These are phyloP conservation scores for Mycena haematopus DNA, from an alignment of 768 basidiomycete genomes.

Conservation along the genomic window DNA sequence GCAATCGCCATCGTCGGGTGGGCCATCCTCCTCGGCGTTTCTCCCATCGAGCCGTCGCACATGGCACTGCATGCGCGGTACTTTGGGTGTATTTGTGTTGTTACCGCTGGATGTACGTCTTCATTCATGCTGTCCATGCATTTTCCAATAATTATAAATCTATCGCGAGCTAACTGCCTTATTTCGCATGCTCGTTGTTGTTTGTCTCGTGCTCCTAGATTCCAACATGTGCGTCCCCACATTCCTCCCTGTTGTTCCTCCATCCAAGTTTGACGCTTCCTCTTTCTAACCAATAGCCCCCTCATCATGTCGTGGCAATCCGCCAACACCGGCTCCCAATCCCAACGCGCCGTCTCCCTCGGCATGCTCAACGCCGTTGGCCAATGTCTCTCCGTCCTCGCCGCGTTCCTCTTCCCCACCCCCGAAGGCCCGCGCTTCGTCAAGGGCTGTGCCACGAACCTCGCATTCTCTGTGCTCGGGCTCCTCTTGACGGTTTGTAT, in stretches of 20 bases:
- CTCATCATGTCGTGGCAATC: conserved; percentile 26
- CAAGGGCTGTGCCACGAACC: conserved; percentile 22
- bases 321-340: conserved; percentile 22
- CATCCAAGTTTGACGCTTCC: too few relatives aligned
- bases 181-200: too few relatives aligned
- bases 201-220: not conserved
- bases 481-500: conserved; percentile 2
- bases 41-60: conserved; percentile 1
- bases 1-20: conserved; percentile 19
- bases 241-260: not conserved
- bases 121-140: not conserved
- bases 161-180: too few relatives aligned
- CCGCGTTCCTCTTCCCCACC: conserved; percentile 25
- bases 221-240: not conserved
- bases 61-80: conserved; percentile 8
- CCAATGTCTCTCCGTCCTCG: conserved; percentile 26
- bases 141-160: not conserved
- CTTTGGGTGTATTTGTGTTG: conserved; percentile 23
- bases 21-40: conserved; percentile 16
- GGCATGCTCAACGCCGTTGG: conserved; percentile 26
- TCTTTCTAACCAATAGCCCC: not conserved
- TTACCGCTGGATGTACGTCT: conserved; percentile 19
- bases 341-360: conserved; percentile 26
- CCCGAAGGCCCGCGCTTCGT: conserved; percentile 14
- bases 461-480: conserved; percentile 17